These are phyloP conservation scores for Dothistroma septosporum DNA, from an alignment of 2,329 filamentous ascomycete species.

Conservation along the genomic window DNA sequence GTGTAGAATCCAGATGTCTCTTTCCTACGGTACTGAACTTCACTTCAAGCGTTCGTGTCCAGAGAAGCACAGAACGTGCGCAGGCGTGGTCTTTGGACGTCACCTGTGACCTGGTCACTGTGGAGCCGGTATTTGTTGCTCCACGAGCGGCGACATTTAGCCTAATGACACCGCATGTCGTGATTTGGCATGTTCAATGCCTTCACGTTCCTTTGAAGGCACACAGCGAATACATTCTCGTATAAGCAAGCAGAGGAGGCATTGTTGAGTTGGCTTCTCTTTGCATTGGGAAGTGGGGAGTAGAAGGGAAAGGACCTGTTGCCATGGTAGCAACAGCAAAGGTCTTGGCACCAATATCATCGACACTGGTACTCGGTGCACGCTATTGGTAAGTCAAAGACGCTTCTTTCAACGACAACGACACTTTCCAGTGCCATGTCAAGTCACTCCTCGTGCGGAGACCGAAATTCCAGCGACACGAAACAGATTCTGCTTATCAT, in stretches of 20 bases:
- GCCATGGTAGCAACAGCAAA: background rate
- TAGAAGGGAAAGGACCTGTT: background rate
- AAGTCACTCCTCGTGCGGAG: background rate
- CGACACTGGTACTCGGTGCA: background rate
- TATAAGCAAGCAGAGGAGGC: background rate
- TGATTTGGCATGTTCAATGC: background rate
- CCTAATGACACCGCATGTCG: slow-evolving; percentile 9
- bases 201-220: background rate
- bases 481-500: background rate
- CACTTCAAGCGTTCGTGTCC: slow-evolving; percentile 7
- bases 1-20: background rate
- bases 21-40: background rate
- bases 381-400: background rate
- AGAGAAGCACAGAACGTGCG: background rate
- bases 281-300: background rate
- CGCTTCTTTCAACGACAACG: background rate
- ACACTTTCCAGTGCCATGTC: background rate
- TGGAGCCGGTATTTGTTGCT: slow-evolving; percentile 12
- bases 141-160: slow-evolving; percentile 10
- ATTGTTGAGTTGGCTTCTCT: background rate
- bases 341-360: background rate
- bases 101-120: slow-evolving; percentile 2
- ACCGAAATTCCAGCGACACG: too few relatives aligned
- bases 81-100: slow-evolving; percentile 1
- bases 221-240: background rate